These are phyloP conservation scores for Coemansia umbellata DNA, from an alignment of 192 early-diverging fungal species.

Conservation along the genomic window DNA sequence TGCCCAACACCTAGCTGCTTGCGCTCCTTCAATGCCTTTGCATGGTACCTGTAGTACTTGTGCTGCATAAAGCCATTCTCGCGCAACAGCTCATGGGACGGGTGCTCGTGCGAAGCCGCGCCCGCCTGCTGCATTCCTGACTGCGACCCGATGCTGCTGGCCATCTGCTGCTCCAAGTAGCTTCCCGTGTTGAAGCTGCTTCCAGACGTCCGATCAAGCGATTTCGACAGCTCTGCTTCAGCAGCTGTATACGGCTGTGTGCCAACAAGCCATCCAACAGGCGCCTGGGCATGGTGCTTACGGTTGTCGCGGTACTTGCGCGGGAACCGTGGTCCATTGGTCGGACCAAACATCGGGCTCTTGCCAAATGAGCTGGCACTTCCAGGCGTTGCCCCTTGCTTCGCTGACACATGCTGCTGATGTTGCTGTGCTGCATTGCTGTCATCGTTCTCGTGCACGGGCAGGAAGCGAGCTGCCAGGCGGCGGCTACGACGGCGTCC, in stretches of 20 bases:
- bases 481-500: constrained; percentile 30
- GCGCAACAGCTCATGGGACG: constrained; percentile 86
- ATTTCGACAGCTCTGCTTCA: constrained; percentile 52
- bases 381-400: constrained; percentile 3
- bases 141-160: constrained; percentile 22
- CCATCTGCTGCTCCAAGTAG: constrained; percentile 29
- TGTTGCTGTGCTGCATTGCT: constrained; percentile 4
- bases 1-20: constrained; percentile 84
- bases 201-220: constrained; percentile 46
- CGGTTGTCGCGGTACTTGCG: constrained; percentile 58
- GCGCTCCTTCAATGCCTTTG: constrained; percentile 90
- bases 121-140: not conserved
- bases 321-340: constrained; percentile 44
- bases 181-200: constrained; percentile 42
- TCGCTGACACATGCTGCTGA: not conserved
- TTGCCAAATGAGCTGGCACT: constrained; percentile 49
- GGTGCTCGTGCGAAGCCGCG: constrained; percentile 71
- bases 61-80: constrained; percentile 98
- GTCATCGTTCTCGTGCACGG: constrained; percentile 26
- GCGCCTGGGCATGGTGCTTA: constrained; percentile 64
- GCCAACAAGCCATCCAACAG: constrained; percentile 74
- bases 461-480: constrained; percentile 46
- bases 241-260: constrained; percentile 62
- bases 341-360: constrained; percentile 48
- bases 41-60: constrained; percentile 93